Evolutionary conservation across 2,329 filamentous ascomycete species (phyloP).

Genomic region (Talaromyces sp.): DNA sequence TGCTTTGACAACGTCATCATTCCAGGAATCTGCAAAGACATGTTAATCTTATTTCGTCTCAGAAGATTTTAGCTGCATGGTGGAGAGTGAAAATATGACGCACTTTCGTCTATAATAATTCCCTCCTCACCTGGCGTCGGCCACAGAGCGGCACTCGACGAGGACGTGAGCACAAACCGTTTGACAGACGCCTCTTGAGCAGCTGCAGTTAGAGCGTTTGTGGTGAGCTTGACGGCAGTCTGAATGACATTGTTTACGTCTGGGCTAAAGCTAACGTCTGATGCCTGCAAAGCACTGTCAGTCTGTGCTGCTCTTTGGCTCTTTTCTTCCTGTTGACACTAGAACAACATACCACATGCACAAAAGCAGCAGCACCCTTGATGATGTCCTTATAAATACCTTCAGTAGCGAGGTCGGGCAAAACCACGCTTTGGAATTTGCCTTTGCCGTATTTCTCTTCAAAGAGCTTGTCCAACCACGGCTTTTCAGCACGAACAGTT

Average conservation of each 20-base stretch:
- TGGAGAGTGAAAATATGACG: not conserved
- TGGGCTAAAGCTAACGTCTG: not conserved
- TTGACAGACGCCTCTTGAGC: conserved; percentile 4
- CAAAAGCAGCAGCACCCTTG: not conserved
- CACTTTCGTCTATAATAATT: conserved; percentile 16
- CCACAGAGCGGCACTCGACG: not conserved
- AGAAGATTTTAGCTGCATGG: not conserved
- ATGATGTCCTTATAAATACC: not conserved
- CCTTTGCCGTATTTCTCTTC: conserved; percentile 18
- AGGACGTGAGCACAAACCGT: conserved; percentile 5
- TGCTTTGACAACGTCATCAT: not conserved
- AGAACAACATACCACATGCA: conserved; percentile 1
- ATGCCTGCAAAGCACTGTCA: conserved; percentile 1
- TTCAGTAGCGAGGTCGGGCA: conserved; percentile 33
- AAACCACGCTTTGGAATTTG: conserved; percentile 29
- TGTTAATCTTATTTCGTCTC: not conserved
- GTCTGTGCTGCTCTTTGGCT: too few relatives aligned
- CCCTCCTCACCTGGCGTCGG: not conserved
- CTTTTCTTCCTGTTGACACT: too few relatives aligned
- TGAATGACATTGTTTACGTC: conserved; percentile 1
- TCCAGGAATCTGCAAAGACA: conserved; percentile 1
- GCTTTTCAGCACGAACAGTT: conserved; percentile 30
- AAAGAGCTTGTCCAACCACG: conserved; percentile 25
- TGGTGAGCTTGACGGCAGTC: not conserved
- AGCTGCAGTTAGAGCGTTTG: conserved; percentile 1